Evolutionary conservation across 2,329 filamentous ascomycete genomes (phyloP).

Genomic region (Talaromyces sp.): DNA sequence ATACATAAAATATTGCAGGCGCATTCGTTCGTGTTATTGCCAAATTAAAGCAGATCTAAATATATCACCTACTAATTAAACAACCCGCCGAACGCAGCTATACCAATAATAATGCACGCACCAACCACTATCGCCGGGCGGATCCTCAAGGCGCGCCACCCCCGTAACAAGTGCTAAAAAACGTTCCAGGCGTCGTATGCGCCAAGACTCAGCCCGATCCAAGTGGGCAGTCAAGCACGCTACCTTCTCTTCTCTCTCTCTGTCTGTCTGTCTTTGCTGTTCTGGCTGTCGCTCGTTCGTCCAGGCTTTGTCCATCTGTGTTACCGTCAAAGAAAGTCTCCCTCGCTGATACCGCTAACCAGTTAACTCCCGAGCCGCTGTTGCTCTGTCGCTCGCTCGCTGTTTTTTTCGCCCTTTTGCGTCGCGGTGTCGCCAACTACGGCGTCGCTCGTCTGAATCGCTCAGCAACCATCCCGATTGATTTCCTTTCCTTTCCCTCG

Average conservation of each 20-base stretch:
- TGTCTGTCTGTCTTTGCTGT: not conserved
- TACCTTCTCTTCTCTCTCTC: not conserved
- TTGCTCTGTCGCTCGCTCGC: not conserved
- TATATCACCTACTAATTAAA: no score
- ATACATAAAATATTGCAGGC: no score
- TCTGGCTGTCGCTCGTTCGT: not conserved
- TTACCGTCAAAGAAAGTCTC: no score
- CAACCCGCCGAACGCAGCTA: not conserved
- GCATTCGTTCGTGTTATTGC: no score
- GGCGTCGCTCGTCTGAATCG: not conserved
- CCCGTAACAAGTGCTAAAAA: not conserved
- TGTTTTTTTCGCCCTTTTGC: not conserved
- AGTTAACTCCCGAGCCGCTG: not conserved
- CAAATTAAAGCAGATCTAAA: no score
- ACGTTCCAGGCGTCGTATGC: not conserved
- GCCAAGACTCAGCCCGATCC: not conserved
- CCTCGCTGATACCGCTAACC: not conserved
- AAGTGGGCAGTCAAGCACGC: not conserved
- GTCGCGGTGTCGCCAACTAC: no score
- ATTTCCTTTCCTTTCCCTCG: not conserved
- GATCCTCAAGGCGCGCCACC: not conserved
- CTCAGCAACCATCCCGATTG: not conserved
- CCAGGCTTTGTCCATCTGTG: not conserved
- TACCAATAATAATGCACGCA: no score
- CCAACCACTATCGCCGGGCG: no score